Evolutionary conservation across 306 rosid genomes (phyloP).

Genomic region (Pueraria montana): DNA sequence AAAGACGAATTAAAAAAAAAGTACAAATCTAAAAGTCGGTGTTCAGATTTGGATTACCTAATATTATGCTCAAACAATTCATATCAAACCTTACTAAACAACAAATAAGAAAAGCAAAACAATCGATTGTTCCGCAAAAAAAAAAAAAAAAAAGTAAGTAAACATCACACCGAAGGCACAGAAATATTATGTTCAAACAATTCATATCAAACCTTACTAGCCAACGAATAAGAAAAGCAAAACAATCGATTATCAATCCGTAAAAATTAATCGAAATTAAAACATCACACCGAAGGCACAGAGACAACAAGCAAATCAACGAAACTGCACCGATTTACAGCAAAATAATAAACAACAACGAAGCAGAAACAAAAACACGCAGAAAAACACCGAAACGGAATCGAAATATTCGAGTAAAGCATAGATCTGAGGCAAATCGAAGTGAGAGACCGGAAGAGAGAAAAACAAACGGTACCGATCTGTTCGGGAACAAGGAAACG

Average conservation of each 20-base stretch:
- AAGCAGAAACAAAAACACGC: background rate
- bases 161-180: too few relatives aligned
- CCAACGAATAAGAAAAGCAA: too few relatives aligned
- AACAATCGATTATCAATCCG: too few relatives aligned
- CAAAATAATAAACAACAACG: background rate
- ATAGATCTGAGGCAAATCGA: background rate
- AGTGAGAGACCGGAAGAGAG: background rate
- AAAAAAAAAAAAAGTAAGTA: too few relatives aligned
- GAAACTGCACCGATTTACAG: background rate
- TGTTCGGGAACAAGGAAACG: background rate
- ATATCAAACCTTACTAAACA: background rate
- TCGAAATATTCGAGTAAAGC: background rate
- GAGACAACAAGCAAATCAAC: background rate
- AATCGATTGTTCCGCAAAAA: background rate
- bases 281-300: background rate
- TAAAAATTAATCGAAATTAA: background rate
- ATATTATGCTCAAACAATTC: background rate
- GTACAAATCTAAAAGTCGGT: background rate
- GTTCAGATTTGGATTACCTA: background rate
- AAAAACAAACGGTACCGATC: background rate
- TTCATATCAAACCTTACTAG: too few relatives aligned
- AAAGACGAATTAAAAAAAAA: background rate
- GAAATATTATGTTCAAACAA: too few relatives aligned
- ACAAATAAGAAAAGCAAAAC: background rate
- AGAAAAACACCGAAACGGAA: background rate